Base-by-base conservation (phyloP, 768 basidiomycete species). In the Podaxis sp. region DNA sequence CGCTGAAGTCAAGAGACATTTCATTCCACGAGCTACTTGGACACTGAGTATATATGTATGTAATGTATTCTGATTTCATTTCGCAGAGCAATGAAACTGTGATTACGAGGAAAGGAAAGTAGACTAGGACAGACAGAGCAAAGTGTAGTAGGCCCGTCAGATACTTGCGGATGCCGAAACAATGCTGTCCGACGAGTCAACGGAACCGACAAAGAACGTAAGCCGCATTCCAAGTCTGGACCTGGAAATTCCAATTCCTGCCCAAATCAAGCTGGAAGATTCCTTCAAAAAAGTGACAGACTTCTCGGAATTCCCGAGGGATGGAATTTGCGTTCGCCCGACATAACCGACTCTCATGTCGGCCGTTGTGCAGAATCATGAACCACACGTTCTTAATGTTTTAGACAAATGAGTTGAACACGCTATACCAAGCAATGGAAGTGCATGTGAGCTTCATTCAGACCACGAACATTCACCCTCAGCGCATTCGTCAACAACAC, bases 61-160 rank as follows among this genome's bases (percentile, higher is more conserved):
- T n/a, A 6, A 25, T 43, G 24, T 29, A 29, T 57, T 41, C 41
- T 57, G 55, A 57, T 57, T 57, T 57, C 55, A 57, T 57, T 57
- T 41, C 38, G 9, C 19, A 22, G 22, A 50, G 9, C 22, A 27
- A 25, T 50, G 24, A 50, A 50, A 24, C 8, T 13, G 9, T 27
- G 25, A 24, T 50, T 27, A 12, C 24, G 24, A 50, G 9, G 49
- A 24, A 49, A 22, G 47, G 19, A 27, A 50, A 24, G 49, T 22
- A 24, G 24, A 24, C 25, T 50, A 12, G 24, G 24, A 25, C 17
- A 24, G 22, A 11, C 19, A 22, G 9, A 9, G 47, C 11, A 15
- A 27, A 24, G 22, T 50, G 19, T 50, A 9, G 49, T 22, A 22
- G 4, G 8, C 8, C 8, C 17, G n/a, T 19, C 43, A 22, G 43